Evolutionary conservation across 75 land plant species (phyloP).

Genomic region (Pinus albicaulis): DNA sequence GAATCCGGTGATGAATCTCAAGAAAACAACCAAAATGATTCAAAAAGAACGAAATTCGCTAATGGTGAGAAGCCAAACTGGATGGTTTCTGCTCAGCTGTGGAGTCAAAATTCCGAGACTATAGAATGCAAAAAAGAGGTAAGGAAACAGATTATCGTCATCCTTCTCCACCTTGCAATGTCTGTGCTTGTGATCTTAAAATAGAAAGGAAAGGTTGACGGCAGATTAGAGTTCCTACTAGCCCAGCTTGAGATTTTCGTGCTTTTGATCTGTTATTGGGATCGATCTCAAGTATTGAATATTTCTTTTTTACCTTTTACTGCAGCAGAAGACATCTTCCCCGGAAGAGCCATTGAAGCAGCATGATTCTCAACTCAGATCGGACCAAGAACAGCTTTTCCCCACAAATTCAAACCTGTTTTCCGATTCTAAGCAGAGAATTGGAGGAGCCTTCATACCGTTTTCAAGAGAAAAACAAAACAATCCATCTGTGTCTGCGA

Average conservation of each 20-base stretch:
- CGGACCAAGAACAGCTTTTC: conserved; percentile 22
- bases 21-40: conserved; percentile 5
- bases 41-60: conserved; percentile 9
- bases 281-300: not conserved
- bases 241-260: not conserved
- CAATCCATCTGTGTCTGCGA: not conserved
- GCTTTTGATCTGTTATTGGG: not conserved
- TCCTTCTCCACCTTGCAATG: not conserved
- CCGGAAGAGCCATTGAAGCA: conserved; percentile 16
- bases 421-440: conserved; percentile 52
- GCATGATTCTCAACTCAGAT: conserved; percentile 7
- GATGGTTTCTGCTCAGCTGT: conserved; percentile 88
- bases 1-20: conserved; percentile 22
- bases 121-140: conserved; percentile 13
- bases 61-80: conserved; percentile 64
- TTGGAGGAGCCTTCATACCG: conserved; percentile 87
- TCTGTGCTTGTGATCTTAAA: too few species aligned
- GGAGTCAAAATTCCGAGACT: conserved; percentile 55
- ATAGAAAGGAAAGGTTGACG: too few species aligned
- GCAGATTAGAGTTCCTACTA: too few species aligned
- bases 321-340: conserved; percentile 11
- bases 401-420: conserved; percentile 37
- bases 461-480: conserved; percentile 62
- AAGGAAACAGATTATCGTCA: not conserved
- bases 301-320: not conserved